Percentiles rank a stretch among this genome's conserved stretches.
phyloP scores from a whole-genome alignment of 1,284 basidiomycete genomes.

The Volvariella volvacea region DNA sequence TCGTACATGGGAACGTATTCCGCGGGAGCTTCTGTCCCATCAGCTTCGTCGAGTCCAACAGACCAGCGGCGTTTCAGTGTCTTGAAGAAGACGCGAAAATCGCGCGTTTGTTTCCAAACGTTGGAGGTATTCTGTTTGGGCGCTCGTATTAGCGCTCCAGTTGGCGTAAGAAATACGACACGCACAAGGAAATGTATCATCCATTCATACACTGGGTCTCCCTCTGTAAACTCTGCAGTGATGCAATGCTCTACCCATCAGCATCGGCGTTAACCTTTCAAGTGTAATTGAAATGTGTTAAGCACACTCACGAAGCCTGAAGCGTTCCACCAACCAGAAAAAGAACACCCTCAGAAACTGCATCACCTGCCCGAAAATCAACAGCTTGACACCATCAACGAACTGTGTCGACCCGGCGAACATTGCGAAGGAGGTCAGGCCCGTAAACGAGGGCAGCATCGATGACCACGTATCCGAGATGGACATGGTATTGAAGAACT shows the following conservation, averaged over 20 bases:
- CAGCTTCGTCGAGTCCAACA: constrained; percentile 22
- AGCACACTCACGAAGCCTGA: constrained; percentile 31
- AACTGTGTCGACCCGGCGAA: constrained; percentile 17
- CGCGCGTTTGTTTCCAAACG: constrained; percentile 38
- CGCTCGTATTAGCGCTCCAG: background rate
- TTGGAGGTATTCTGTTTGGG: constrained; percentile 34
- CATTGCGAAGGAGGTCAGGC: constrained; percentile 12
- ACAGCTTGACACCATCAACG: constrained; percentile 24
- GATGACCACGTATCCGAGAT: too few species aligned
- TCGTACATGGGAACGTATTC: constrained; percentile 42
- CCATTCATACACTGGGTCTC: constrained; percentile 46
- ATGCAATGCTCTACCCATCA: constrained; percentile 33
- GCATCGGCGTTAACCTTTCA: background rate
- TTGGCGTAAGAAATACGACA: too few species aligned
- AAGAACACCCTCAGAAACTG: constrained; percentile 37
- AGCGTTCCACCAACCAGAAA: constrained; percentile 35
- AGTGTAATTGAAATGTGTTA: constrained; percentile 7
- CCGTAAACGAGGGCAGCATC: constrained; percentile 1
- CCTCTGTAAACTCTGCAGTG: constrained; percentile 36
- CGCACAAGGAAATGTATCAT: constrained; percentile 32
- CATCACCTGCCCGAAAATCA: constrained; percentile 37
- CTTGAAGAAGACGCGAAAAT: constrained; percentile 36
- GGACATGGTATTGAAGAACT: too few species aligned
- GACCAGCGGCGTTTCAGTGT: constrained; percentile 37
- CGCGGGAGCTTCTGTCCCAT: constrained; percentile 20